Conservation (phyloP, 495 filamentous ascomycete genomes). For the Daldinia childiae region DNA sequence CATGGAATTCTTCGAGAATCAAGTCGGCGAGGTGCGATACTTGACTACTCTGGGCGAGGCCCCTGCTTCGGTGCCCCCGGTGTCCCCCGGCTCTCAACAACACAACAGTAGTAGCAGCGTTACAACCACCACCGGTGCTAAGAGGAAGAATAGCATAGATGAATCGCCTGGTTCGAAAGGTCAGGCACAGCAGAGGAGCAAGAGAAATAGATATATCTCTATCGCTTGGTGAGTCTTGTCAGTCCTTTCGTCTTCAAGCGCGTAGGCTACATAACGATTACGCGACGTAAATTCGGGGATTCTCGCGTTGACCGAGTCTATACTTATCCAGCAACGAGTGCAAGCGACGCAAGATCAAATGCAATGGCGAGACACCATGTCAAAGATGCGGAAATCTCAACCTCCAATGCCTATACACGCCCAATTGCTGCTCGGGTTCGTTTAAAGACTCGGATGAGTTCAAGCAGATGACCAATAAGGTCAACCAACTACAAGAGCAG, state of each 20-base stretch:
- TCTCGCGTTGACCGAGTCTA: constrained; percentile 4
- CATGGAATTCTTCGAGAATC: constrained; percentile 65
- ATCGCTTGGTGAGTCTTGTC: constrained; percentile 80
- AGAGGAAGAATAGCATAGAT: constrained; percentile 54
- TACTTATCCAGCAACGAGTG: constrained; percentile 73
- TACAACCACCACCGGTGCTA: constrained; percentile 43
- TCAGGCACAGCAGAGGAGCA: constrained; percentile 62
- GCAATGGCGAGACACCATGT: constrained; percentile 85
- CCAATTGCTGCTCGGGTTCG: constrained; percentile 82
- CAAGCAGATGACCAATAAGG: constrained; percentile 77
- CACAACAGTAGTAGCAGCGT: constrained; percentile 28
- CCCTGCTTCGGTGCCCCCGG: constrained; percentile 33
- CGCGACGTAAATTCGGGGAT: constrained; percentile 9
- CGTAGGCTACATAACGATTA: not conserved
- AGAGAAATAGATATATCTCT: constrained; percentile 82
- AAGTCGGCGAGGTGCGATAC: constrained; percentile 64
- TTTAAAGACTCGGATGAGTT: constrained; percentile 93
- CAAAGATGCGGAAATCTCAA: constrained; percentile 84
- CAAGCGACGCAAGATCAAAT: constrained; percentile 92
- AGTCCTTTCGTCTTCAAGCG: not conserved
- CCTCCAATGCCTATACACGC: constrained; percentile 86
- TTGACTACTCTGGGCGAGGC: constrained; percentile 49
- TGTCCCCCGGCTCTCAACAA: constrained; percentile 44
- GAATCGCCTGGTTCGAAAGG: constrained; percentile 48
- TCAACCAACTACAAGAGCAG: constrained; percentile 81